Conservation (phyloP, 2,329 filamentous ascomycete species). For the Aureobasidium sp. region DNA sequence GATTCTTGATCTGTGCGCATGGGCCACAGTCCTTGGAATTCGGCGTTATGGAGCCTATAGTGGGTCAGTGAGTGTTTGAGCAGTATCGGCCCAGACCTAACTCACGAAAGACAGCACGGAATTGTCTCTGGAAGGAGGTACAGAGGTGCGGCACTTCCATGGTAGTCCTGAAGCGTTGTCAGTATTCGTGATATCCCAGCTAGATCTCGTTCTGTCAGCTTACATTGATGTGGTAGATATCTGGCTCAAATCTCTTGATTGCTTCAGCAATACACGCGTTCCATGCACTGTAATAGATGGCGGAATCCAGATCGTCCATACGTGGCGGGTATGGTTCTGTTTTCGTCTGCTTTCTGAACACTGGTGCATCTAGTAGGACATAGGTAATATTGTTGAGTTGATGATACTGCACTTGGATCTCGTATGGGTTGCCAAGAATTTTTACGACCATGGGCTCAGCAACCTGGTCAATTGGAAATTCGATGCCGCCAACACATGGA, state of each 20-base stretch:
- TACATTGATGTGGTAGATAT: constrained; percentile 58
- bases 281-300: constrained; percentile 62
- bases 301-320: constrained; percentile 61
- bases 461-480: constrained; percentile 52
- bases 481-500: constrained; percentile 50
- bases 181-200: not conserved
- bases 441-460: constrained; percentile 55
- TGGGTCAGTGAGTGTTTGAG: not conserved
- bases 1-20: constrained; percentile 55
- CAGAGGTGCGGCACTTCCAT: constrained; percentile 54
- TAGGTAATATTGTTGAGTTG: constrained; percentile 58
- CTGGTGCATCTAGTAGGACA: constrained; percentile 57
- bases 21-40: constrained; percentile 62
- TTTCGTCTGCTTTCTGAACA: constrained; percentile 57
- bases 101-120: constrained; percentile 49
- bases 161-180: constrained; percentile 39
- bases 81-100: not conserved
- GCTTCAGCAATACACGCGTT: constrained; percentile 60
- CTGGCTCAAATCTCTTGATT: constrained; percentile 53
- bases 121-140: constrained; percentile 56
- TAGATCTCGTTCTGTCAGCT: too few relatives aligned
- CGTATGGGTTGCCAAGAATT: constrained; percentile 52
- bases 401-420: constrained; percentile 57
- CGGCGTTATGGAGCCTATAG: constrained; percentile 53
- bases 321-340: constrained; percentile 57